Percentiles rank a stretch among this genome's conserved stretches.
Evolutionary conservation across 2,329 filamentous ascomycete species (phyloP).

Genomic region (Berkeleyomyces rouxiae): DNA sequence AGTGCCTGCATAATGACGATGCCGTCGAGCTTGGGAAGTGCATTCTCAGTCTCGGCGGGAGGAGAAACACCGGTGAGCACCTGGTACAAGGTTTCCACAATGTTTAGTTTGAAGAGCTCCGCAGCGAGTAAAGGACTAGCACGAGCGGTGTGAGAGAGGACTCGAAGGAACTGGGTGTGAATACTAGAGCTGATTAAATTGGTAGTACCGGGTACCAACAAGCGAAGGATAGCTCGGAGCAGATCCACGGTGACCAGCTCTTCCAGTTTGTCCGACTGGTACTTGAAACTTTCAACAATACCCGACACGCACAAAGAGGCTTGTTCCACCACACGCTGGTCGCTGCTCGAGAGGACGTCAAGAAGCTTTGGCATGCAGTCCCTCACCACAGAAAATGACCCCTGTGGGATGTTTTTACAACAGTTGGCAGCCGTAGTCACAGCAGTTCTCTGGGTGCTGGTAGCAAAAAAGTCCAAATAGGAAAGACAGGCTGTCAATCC

Average conservation of each 20-base stretch:
- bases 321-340: constrained; percentile 93
- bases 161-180: constrained; percentile 88
- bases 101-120: constrained; percentile 86
- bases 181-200: constrained; percentile 90
- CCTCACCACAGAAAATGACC: constrained; percentile 77
- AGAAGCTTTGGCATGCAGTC: constrained; percentile 95
- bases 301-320: constrained; percentile 88
- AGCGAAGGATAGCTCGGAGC: constrained; percentile 65
- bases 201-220: constrained; percentile 83
- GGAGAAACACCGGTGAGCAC: constrained; percentile 93
- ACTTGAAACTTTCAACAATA: constrained; percentile 93
- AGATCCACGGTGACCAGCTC: constrained; percentile 81
- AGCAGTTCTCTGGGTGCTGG: constrained; percentile 87
- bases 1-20: constrained; percentile 97
- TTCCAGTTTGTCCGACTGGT: constrained; percentile 73
- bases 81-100: constrained; percentile 94
- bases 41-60: constrained; percentile 58
- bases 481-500: constrained; percentile 90
- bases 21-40: constrained; percentile 78
- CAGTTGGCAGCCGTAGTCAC: constrained; percentile 97
- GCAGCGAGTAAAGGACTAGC: constrained; percentile 76
- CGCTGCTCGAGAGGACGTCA: constrained; percentile 77
- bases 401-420: constrained; percentile 88
- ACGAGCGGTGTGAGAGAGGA: constrained; percentile 76
- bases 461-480: constrained; percentile 94